Evolutionary conservation across 2,329 filamentous ascomycete genomes (phyloP), one percentile per base, ranked within the genome.

Genomic region (Calonectria hongkongensis): DNA sequence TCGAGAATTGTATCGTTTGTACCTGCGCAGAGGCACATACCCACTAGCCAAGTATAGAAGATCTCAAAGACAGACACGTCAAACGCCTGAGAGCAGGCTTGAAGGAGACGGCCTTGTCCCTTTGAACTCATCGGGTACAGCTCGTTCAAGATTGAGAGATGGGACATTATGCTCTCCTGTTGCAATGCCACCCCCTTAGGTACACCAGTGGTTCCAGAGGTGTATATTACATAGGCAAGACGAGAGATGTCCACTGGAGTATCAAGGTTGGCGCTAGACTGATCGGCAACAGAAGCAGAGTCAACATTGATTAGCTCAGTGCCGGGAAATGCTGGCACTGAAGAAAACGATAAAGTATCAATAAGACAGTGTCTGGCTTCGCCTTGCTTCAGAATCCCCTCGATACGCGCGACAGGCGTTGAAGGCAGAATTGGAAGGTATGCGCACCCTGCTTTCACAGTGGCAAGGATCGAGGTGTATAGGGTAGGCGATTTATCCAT

Each of bases 11-110:
- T 89, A 77, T 97, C 94, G 76, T 96, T 95, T 0, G 87, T 89
- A 0, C 92, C 93, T 2, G 94, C 91, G 80, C 94, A 98, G 15
- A 98, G 86, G 73, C 93, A 94, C 86, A 96, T 94, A 4, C 95
- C 95, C 41, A 89, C 88, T 58, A 90, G 89, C 93, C 95, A 97
- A 0, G 95, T 88, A 78, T 95, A 97, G 81, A 98, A 96, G 16
- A 97, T 96, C 79, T 98, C 95, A 80, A 97, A 97, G 0, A 97
- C 94, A 0, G 95, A 97, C 2, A 97, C 92, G 79, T 97, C 94
- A 80, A 97, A 98, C 0, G 93, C 93, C 79, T 95, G 94, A 0
- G 94, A 96, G 79, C 94, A 97, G 2, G 94, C 91, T 82, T 98
- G 95, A 0, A 98, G 86, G 39, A 98, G 86, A n/a, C 92, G 89